These are phyloP conservation scores for Tetrapisispora fleetii DNA, from an alignment of 805 yeast genomes.

Conservation along the genomic window DNA sequence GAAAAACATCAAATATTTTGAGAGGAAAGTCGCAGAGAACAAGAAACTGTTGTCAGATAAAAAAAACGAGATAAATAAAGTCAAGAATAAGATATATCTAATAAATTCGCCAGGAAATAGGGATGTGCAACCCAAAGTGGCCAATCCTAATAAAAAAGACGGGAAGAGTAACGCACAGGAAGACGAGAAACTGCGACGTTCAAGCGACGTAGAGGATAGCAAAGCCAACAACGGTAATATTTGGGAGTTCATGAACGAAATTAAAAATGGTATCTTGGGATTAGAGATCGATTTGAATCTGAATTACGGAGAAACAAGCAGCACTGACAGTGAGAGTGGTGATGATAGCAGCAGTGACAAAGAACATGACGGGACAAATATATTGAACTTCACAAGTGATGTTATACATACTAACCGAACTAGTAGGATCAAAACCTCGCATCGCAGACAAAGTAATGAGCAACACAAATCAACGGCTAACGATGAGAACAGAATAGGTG, in stretches of 20 bases:
- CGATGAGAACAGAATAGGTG: background rate
- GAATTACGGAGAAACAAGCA: background rate
- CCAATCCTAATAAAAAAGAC: background rate
- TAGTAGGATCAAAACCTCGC: background rate
- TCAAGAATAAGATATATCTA: constrained; percentile 29
- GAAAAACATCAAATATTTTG: constrained; percentile 41
- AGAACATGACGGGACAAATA: background rate
- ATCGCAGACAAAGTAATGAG: background rate
- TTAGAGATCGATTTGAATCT: constrained; percentile 23
- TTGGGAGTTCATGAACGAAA: constrained; percentile 45
- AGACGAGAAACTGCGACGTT: background rate
- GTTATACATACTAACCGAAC: background rate
- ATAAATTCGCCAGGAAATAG: constrained; percentile 4
- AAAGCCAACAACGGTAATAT: constrained; percentile 9
- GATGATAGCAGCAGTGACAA: background rate
- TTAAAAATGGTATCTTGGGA: constrained; percentile 34
- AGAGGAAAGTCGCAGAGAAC: constrained; percentile 38
- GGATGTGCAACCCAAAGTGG: background rate
- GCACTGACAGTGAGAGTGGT: background rate
- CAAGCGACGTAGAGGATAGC: background rate
- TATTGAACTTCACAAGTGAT: constrained; percentile 1
- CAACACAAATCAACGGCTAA: background rate
- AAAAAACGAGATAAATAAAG: constrained; percentile 24
- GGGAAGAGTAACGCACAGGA: background rate
- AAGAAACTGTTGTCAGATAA: constrained; percentile 39